Base-by-base conservation (phyloP, 768 basidiomycete genomes). In the Boletus subparvulus region DNA sequence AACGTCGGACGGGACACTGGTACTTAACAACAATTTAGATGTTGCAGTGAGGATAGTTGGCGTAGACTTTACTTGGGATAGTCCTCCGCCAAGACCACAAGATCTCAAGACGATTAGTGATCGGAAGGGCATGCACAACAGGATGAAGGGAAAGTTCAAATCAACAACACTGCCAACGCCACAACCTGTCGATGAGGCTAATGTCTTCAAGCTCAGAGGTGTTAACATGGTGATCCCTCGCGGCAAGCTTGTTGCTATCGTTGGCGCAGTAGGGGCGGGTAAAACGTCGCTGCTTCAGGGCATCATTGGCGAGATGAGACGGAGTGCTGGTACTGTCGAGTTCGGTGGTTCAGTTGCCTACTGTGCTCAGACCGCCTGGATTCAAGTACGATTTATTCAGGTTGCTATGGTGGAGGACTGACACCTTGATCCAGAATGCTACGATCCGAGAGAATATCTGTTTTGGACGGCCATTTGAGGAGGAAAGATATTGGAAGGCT, bases 301-400 rank as follows among this genome's bases (percentile, higher is more conserved):
- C 9, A 65, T 92, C 32, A 84, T 90, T 55, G 89, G 89, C 3
- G 93, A 95, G 70, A 95, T 95, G 93, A 77, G 87, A 55, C 78
- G 78, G 61, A 85, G 83, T 1, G 68, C 73, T 13, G 92, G 92
- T 3, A 79, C 73, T 10, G 82, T 91, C 39, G 77, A 75, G 33
- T 90, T 94, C 64, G 87, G 90, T 54, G 91, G 88, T 0, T 81
- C 82, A 11, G 81, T 93, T 11, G 86, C 85, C 1, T 92, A 94
- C 69, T 94, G 90, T 62, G 85, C 87, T 16, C 94, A 98, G 67
- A 86, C 79, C 43, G 88, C 94, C 12, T 97, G 94, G 93, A 95
- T 98, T 55, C 91, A 94, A 71, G 85, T 82, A 55, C 3, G 59
- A 56, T 55, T 30, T 16, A 3, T 19, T 55, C 48, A 24, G 51